Evolutionary conservation across 768 basidiomycete genomes (phyloP), one percentile per base, ranked within the genome.

Genomic region (Leccinum boreale): DNA sequence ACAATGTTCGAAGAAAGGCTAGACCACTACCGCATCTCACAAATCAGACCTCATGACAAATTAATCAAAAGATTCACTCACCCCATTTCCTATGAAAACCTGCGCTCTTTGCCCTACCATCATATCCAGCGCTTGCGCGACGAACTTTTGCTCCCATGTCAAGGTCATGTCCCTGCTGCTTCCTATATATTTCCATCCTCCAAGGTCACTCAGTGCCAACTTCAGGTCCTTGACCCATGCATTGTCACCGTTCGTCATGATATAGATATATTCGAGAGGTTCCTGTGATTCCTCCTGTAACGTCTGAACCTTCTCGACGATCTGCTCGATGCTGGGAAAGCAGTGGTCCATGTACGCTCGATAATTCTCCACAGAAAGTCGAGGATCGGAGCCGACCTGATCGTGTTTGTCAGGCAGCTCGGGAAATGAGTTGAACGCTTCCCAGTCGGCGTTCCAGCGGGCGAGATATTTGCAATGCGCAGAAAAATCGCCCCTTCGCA

Each of bases 41-140:
- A 9, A 29, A 55, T 61, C 46, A 60, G 48, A 52, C 45, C 10
- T 15, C 35, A 36, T 21, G 46, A 15, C 23, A 47, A 4, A 24
- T 24, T 24, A 21, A 31, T 8, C 3, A 50, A 55, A 9, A n/a
- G 12, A 42, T 48, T 8, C 5, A 67, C 79, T 64, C 56, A 79
- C 79, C 65, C 81, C 82, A 49, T 83, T 83, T 7, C 81, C 82
- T 36, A 82, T 68, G 63, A 83, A 78, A 24, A 77, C 72, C 54
- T 81, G 78, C 5, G 79, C 79, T 53, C 71, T 68, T 57, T 74
- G 66, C 2, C 76, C 79, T 42, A 82, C 72, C 11, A 76, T 66
- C 79, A 84, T 83, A 59, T 83, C 82, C 36, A 82, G 60, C 47
- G 77, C 78, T 62, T 80, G 77, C 0, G 69, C 69, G n/a, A 79